Base-by-base conservation (phyloP, 2,329 filamentous ascomycete species). In the Fusarium nisikadoi region DNA sequence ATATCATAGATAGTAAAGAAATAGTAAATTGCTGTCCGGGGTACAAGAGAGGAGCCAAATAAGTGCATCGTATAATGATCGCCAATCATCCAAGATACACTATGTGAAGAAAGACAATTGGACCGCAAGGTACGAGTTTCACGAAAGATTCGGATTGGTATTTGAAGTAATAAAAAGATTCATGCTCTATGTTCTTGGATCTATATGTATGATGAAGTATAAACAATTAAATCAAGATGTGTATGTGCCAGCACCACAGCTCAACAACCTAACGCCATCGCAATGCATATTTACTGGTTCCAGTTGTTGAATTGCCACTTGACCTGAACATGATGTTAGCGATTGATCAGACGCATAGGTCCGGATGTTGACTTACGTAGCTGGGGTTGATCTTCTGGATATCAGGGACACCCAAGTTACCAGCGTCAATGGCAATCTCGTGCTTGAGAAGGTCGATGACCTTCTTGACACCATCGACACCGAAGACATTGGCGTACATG, bases 401-500 rank as follows among this genome's bases (percentile, higher is more conserved):
- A 64, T 83, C 77, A 11, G 76, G 70, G 9, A 84, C 79, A 56
- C 83, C 83, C n/a, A 85, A 73, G 78, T 84, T 85, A 16, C 79
- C 82, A 17, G 82, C 82, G 64, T 85, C 83, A 59, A 83, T 79
- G 38, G 80, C 76, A 59, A 89, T 79, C 80, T 88, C 87, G 62
- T 83, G 80, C 81, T 86, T 87, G 72, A 89, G 78, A 16, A 89
- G 80, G 13, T 77, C 46, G 49, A 83, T 79, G 35, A 78, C 83
- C 77, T 81, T 83, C 73, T 82, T 77, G 5, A 89, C 84, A 47
- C 87, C 87, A 12, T 83, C 82, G 50, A 80, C 77, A 10, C 87
- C 87, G 67, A 83, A 89, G 49, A 86, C 77, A 77, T 88, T 88
- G 68, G 85, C 80, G 74, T 82, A 88, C 86, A 88, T 87, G 68